phyloP scores from a whole-genome alignment of 2,329 filamentous ascomycete genomes.

The Ophiocordyceps unilateralis region DNA sequence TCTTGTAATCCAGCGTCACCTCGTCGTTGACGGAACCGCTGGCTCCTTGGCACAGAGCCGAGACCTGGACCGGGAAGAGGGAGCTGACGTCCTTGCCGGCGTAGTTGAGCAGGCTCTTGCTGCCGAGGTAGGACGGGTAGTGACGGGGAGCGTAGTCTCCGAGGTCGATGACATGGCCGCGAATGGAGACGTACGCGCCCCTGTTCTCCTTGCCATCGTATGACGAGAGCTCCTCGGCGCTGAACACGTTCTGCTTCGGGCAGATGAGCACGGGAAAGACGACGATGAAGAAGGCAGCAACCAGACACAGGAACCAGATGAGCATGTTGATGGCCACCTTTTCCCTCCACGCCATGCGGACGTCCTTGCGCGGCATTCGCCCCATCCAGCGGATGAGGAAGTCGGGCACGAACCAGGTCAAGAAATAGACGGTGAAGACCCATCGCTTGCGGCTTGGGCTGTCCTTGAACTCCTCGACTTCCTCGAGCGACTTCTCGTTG shows the following conservation, averaged over 20 bases:
- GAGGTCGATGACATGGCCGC: conserved; percentile 79
- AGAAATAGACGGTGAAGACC: conserved; percentile 64
- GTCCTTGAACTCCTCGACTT: conserved; percentile 70
- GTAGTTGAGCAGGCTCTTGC: conserved; percentile 54
- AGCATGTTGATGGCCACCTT: conserved; percentile 96
- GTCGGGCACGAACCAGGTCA: conserved; percentile 83
- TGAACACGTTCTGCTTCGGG: conserved; percentile 79
- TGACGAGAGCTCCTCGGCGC: conserved; percentile 53
- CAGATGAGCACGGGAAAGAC: conserved; percentile 78
- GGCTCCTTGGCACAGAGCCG: conserved; percentile 69
- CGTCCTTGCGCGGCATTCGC: conserved; percentile 79
- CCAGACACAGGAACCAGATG: conserved; percentile 73
- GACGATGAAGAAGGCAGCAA: conserved; percentile 78
- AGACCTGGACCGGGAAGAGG: conserved; percentile 89
- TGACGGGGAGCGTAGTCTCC: conserved; percentile 56
- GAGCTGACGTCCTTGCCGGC: conserved; percentile 74
- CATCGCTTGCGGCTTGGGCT: conserved; percentile 76
- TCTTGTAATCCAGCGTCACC: conserved; percentile 73
- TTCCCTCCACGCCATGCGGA: conserved; percentile 86
- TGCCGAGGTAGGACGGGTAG: conserved; percentile 44
- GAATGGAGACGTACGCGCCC: conserved; percentile 59
- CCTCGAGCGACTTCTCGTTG: conserved; percentile 75
- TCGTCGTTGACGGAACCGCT: conserved; percentile 45
- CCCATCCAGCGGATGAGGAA: conserved; percentile 62
- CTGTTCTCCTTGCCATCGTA: conserved; percentile 59